Evolutionary conservation across 306 rosid species (phyloP).

Genomic region (Citrullus colocynthis): DNA sequence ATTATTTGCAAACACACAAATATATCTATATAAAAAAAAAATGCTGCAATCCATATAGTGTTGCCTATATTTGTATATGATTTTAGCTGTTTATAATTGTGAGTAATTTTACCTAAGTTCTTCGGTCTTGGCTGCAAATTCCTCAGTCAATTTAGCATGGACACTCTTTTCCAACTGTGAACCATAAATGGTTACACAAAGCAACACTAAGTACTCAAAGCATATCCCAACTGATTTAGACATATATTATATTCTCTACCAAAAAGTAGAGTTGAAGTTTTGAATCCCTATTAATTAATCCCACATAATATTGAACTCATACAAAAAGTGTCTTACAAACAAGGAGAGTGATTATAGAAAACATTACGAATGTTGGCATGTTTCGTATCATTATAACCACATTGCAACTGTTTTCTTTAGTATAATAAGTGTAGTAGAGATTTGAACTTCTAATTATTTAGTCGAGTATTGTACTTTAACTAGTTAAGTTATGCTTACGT

Average conservation of each 20-base stretch:
- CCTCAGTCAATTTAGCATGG: not conserved
- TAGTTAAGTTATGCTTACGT: too few relatives aligned
- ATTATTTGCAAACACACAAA: not conserved
- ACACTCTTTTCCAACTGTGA: not conserved
- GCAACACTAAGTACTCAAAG: not conserved
- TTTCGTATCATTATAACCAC: not conserved
- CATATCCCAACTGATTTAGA: too few relatives aligned
- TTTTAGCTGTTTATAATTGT: too few relatives aligned
- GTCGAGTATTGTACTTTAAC: too few relatives aligned
- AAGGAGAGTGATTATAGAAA: not conserved
- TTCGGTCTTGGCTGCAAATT: constrained; percentile 7
- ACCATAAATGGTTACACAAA: not conserved
- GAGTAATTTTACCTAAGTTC: constrained; percentile 1
- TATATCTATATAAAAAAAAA: too few relatives aligned
- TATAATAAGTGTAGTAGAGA: too few relatives aligned
- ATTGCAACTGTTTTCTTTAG: too few relatives aligned
- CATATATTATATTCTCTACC: too few relatives aligned
- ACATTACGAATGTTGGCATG: not conserved
- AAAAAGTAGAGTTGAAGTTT: not conserved
- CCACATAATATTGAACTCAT: too few relatives aligned
- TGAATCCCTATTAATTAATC: not conserved
- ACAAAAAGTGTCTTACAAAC: not conserved
- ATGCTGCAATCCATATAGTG: too few relatives aligned
- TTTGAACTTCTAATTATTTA: too few relatives aligned
- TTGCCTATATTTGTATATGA: too few relatives aligned